Base-by-base conservation (phyloP, 2,329 filamentous ascomycete species). In the Dothideomycetes sp. region DNA sequence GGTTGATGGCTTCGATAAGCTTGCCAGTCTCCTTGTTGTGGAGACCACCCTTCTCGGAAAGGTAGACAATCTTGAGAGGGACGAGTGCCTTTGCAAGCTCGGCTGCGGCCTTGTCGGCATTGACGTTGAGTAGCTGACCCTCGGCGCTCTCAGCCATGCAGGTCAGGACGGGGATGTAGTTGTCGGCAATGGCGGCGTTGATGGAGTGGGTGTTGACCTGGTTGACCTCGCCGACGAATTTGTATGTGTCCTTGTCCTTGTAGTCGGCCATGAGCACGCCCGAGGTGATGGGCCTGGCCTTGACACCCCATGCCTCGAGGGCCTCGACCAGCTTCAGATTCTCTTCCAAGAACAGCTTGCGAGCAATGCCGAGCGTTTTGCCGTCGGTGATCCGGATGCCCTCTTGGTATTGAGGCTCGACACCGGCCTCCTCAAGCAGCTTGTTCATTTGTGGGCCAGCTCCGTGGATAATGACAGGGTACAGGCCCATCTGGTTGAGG, bases 41-140 rank as follows among this genome's bases (percentile, higher is more conserved):
- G 24, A 98, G 68, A 5, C 89, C 91, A 36, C 91, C 91, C 73
- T 96, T 96, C 68, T 98, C 91, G 4, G 87, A 93, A n/a, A 96
- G 73, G 60, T 95, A 98, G 44, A 98, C 88, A 45, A 96, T 89
- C 77, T 98, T 98, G 54, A 96, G 69, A 18, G 91, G 91, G 63
- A 96, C 81, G 39, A 98, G 70, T 41, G 84, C 78, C 44, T 85
- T 80, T 17, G 91, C 89, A 45, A 98, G 72, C 66, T 95, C 89
- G 48, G 88, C 88, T 19, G 91, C 91, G 27, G 89, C 89, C 45
- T 95, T 89, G 62, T 98, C 91, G 27, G 91, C 91, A 56, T 98
- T 98, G 60, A 98, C 91, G 57, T 98, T 98, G 47, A 98, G 73
- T 37, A 96, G 79, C 61, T 89, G 86, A 7, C 91, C 91, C 47